Conservation (phyloP, 192 early-diverging fungal genomes). For the Coemansia sp. region DNA sequence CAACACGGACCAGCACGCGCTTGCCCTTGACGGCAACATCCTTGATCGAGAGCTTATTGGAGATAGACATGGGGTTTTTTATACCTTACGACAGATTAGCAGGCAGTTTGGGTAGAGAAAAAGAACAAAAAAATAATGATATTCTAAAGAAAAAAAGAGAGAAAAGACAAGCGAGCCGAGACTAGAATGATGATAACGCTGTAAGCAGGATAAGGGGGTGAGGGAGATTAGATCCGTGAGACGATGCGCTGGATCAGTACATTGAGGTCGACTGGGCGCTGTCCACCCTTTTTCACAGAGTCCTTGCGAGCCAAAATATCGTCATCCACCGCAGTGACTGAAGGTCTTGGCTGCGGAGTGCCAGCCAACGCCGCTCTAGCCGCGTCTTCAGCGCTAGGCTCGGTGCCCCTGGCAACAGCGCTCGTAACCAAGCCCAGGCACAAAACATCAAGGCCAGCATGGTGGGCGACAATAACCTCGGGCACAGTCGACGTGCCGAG, state of each 20-base stretch:
- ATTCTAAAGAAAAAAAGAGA: slow-evolving; percentile 5
- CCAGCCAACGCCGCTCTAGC: slow-evolving; percentile 37
- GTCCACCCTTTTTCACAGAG: slow-evolving; percentile 47
- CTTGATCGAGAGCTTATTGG: slow-evolving; percentile 84
- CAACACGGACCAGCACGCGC: slow-evolving; percentile 93
- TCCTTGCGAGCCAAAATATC: slow-evolving; percentile 41
- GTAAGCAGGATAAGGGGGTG: slow-evolving; percentile 7
- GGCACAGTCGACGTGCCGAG: slow-evolving; percentile 92
- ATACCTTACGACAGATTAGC: background rate
- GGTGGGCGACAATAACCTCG: slow-evolving; percentile 85
- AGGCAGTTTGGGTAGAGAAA: background rate
- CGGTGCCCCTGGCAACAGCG: slow-evolving; percentile 49
- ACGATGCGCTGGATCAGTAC: slow-evolving; percentile 36
- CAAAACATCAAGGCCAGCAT: slow-evolving; percentile 79
- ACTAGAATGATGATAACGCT: background rate
- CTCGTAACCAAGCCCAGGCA: slow-evolving; percentile 84
- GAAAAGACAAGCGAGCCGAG: background rate
- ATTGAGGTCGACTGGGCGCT: slow-evolving; percentile 44
- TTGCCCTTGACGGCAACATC: slow-evolving; percentile 85
- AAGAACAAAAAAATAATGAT: background rate
- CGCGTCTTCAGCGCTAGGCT: slow-evolving; percentile 43
- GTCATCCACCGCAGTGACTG: slow-evolving; percentile 21
- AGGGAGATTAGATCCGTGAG: slow-evolving; percentile 26
- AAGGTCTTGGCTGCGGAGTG: slow-evolving; percentile 14
- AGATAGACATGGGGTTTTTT: slow-evolving; percentile 35